Evolutionary conservation across 306 rosid genomes (phyloP), one percentile per base, ranked within the genome.

Genomic region (Cicer cuneatum): DNA sequence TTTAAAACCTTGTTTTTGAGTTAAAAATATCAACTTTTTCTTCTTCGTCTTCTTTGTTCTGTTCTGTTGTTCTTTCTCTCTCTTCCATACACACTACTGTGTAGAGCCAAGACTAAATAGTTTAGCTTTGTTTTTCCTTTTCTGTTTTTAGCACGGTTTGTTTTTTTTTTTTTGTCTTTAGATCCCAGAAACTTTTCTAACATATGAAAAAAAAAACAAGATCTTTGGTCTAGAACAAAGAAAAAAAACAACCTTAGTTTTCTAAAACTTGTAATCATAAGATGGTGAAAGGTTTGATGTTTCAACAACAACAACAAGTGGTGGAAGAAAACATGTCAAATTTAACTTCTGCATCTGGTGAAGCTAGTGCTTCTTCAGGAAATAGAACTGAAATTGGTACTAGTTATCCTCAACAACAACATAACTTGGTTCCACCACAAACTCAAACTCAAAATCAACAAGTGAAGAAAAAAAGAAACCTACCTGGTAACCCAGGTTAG

Each of bases 401-500:
- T 66, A 77, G 62, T 69, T 85, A 83, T 73, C 68, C 84, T 42
- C 88, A 83, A 15, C 87, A 85, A 21, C 88, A 85, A 38, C 87
- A 86, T 13, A 76, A 85, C 58, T 79, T 87, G 58, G 73, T 80
- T 45, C 74, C 88, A 14, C 84, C 88, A 21, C 81, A 76, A 71
- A 64, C 91, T 52, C 90, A 81, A 21, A 10, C 56, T 1, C 33
- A 45, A 66, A 40, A 68, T 51, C 89, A 89, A 52, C 87, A 86
- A 16, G 24, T 39, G 0, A 95, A 95, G 84, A 95, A 77, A 86
- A 95, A 90, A 75, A 90, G 98, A 86, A 95, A 86, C 87, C 96
- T 92, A 12, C 99, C 99, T 7, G 99, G 99, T 13, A 92, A 95
- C 85, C 99, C 99, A 85, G 99, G 99, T 94, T 81, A 21, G 5